Evolutionary conservation across 2,329 filamentous ascomycete genomes (phyloP).

Genomic region (Aureobasidium sp.): DNA sequence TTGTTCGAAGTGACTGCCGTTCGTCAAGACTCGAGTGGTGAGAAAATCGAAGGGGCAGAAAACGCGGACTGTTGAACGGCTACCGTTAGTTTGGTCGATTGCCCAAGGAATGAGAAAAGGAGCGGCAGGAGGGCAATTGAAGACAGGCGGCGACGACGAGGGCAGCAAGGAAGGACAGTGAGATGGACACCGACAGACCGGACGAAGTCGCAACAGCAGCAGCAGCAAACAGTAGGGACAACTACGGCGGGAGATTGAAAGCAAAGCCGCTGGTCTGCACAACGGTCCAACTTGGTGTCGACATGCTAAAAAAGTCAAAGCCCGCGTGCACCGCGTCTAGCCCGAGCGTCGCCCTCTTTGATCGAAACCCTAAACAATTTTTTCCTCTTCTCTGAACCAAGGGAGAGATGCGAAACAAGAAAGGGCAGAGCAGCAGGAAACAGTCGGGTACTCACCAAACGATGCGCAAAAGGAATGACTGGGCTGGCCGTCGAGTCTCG

Average conservation of each 20-base stretch:
- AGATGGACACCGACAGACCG: conserved; percentile 2
- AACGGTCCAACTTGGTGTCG: conserved; percentile 7
- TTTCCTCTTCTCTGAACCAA: not conserved
- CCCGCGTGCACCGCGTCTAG: conserved; percentile 9
- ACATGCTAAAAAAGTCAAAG: conserved; percentile 13
- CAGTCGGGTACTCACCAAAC: not conserved
- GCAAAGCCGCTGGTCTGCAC: conserved; percentile 7
- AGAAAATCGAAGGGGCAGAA: conserved; percentile 6
- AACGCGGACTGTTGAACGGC: conserved; percentile 11
- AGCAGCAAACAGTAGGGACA: conserved; percentile 8
- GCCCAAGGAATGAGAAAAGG: conserved; percentile 6
- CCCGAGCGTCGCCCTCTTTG: conserved; percentile 11
- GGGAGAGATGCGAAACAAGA: not conserved
- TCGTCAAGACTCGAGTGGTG: conserved; percentile 8
- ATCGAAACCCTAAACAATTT: conserved; percentile 8
- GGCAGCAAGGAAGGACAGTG: conserved; percentile 1
- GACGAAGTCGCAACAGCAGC: not conserved
- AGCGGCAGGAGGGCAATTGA: conserved; percentile 9
- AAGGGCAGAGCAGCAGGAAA: not conserved
- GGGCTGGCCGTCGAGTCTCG: not conserved
- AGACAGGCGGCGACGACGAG: conserved; percentile 2
- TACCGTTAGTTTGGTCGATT: conserved; percentile 7
- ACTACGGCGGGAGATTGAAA: conserved; percentile 8
- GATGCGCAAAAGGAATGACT: conserved; percentile 8
- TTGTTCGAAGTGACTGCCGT: not conserved